phyloP scores from a whole-genome alignment of 2,329 filamentous ascomycete genomes.

The Nemania diffusa region DNA sequence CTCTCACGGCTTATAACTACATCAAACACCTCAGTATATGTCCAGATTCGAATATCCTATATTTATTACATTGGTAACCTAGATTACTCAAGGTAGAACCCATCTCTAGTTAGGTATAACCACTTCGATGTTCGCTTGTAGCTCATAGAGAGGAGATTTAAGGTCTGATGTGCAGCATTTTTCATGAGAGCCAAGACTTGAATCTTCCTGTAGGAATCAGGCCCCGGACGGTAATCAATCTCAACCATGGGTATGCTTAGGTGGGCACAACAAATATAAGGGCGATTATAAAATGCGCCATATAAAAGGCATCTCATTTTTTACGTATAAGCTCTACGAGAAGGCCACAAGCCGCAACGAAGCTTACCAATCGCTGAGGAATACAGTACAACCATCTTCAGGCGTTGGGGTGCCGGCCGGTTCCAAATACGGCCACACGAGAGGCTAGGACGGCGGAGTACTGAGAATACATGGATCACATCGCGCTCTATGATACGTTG shows the following conservation, averaged over 20 bases:
- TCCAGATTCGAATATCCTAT: not conserved
- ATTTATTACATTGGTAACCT: too few relatives aligned
- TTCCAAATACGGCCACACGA: too few relatives aligned
- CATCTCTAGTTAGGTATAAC: not conserved
- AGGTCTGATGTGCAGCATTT: not conserved
- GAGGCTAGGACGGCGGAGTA: not conserved
- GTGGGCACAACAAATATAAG: not conserved
- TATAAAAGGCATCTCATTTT: not conserved
- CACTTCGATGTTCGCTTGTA: too few relatives aligned
- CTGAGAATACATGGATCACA: not conserved
- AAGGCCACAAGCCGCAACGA: not conserved
- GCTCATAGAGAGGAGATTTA: constrained; percentile 7
- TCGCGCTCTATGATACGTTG: constrained; percentile 6
- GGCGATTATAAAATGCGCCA: not conserved
- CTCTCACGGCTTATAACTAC: not conserved
- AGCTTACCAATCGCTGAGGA: constrained; percentile 28
- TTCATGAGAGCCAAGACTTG: not conserved
- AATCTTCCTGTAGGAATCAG: constrained; percentile 3
- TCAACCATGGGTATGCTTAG: not conserved
- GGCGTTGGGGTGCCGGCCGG: not conserved
- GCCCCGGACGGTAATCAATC: not conserved
- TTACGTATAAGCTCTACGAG: not conserved
- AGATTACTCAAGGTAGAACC: not conserved
- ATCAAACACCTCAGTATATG: not conserved
- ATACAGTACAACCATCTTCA: not conserved